These are phyloP conservation scores for Tuber aestivum DNA, from an alignment of 495 filamentous ascomycete species.

Conservation along the genomic window DNA sequence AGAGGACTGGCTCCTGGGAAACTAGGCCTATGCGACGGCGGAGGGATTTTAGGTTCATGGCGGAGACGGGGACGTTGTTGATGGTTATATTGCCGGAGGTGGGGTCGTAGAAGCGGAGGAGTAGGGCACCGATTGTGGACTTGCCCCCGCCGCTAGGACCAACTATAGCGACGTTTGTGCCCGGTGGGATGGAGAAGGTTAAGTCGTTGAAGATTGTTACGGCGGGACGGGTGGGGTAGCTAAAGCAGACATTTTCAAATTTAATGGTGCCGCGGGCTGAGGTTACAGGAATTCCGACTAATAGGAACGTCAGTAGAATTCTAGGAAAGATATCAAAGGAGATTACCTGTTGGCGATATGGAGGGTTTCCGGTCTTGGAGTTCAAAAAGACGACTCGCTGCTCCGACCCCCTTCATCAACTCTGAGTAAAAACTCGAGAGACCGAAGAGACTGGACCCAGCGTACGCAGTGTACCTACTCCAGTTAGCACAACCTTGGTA, in stretches of 20 bases:
- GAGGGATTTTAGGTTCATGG: constrained; percentile 91
- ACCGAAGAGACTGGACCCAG: constrained; percentile 67
- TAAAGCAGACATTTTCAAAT: constrained; percentile 78
- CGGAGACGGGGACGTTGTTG: constrained; percentile 72
- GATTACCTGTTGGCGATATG: constrained; percentile 63
- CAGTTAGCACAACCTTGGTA: constrained; percentile 4
- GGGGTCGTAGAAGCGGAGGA: constrained; percentile 86
- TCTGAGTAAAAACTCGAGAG: constrained; percentile 95
- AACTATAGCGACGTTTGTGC: constrained; percentile 91
- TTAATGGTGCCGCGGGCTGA: constrained; percentile 82
- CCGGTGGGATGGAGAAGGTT: constrained; percentile 83
- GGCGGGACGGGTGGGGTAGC: constrained; percentile 83
- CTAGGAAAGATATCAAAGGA: background rate
- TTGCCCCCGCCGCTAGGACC: constrained; percentile 93
- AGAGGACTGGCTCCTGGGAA: constrained; percentile 89
- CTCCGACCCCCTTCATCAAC: constrained; percentile 96
- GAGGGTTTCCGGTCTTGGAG: constrained; percentile 85
- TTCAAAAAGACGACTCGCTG: constrained; percentile 89
- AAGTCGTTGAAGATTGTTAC: constrained; percentile 86
- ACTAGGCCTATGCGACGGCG: constrained; percentile 91
- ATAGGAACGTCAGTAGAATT: constrained; percentile 5
- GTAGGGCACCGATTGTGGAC: constrained; percentile 80
- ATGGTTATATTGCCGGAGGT: constrained; percentile 72
- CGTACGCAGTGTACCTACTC: constrained; percentile 41
- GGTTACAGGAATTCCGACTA: constrained; percentile 63